These are phyloP conservation scores for Acrocalymma vagum DNA, from an alignment of 2,329 filamentous ascomycete genomes.

Conservation along the genomic window DNA sequence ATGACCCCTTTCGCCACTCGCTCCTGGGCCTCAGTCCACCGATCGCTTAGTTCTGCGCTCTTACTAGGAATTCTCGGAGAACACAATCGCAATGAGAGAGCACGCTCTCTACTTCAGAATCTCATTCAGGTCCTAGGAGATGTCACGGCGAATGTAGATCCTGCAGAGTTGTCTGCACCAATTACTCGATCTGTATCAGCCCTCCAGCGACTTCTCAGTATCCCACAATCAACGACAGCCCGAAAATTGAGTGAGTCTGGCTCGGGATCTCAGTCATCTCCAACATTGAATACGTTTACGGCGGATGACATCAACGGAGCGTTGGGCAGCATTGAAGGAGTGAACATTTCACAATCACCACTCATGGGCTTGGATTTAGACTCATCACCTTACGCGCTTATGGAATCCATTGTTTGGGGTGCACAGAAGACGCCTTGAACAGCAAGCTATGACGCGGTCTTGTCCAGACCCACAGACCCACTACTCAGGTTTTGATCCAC, in stretches of 20 bases:
- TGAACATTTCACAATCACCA: conserved; percentile 43
- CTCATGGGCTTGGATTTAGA: conserved; percentile 50
- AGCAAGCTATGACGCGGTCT: no score
- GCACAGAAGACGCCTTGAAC: conserved; percentile 40
- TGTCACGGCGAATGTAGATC: conserved; percentile 56
- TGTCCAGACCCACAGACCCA: no score
- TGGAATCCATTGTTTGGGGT: conserved; percentile 59
- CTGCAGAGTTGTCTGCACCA: conserved; percentile 57
- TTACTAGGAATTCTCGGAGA: conserved; percentile 56
- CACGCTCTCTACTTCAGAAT: conserved; percentile 54
- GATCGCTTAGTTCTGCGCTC: conserved; percentile 53
- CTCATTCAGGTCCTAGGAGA: conserved; percentile 57
- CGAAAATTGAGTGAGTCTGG: conserved; percentile 36
- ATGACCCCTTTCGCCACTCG: conserved; percentile 56
- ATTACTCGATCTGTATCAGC: conserved; percentile 57
- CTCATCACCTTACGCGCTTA: conserved; percentile 56
- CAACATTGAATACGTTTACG: conserved; percentile 40
- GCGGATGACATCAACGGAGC: conserved; percentile 48
- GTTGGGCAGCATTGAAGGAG: conserved; percentile 39
- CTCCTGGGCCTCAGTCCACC: conserved; percentile 55
- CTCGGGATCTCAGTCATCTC: conserved; percentile 41
- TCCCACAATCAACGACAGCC: conserved; percentile 29
- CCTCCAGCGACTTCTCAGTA: conserved; percentile 52
- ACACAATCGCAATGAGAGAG: conserved; percentile 54
- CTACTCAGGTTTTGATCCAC: no score